phyloP scores from a whole-genome alignment of 2,329 filamentous ascomycete genomes.

The Tympanopsis confertula region DNA sequence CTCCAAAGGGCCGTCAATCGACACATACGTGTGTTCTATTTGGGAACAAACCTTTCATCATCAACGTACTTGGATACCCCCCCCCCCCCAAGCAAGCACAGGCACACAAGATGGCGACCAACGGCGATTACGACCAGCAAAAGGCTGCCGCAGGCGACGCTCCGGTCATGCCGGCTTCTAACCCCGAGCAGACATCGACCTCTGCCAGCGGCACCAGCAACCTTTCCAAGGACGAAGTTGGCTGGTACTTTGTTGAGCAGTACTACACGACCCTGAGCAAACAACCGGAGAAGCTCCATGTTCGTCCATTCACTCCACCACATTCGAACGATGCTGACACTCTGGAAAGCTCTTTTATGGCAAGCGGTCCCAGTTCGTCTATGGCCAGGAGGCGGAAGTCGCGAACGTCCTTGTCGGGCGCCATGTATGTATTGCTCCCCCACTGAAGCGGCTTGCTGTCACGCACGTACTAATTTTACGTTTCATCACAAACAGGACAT shows the following conservation, averaged over 20 bases:
- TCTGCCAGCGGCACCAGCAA: conserved; percentile 27
- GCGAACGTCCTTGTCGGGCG: conserved; percentile 78
- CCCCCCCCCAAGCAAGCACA: too few species aligned
- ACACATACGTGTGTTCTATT: too few species aligned
- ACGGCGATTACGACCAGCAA: not conserved
- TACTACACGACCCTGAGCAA: conserved; percentile 98
- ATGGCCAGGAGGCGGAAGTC: conserved; percentile 80
- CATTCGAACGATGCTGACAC: not conserved
- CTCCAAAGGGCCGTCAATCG: too few species aligned
- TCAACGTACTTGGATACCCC: too few species aligned
- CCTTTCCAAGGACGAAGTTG: conserved; percentile 80
- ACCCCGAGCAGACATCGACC: conserved; percentile 7
- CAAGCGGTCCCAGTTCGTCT: conserved; percentile 90
- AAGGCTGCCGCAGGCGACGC: not conserved
- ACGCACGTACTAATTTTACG: not conserved
- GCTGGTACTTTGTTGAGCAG: conserved; percentile 98
- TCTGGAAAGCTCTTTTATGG: conserved; percentile 71
- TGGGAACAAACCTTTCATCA: too few species aligned
- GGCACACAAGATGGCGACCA: not conserved
- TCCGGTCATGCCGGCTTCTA: not conserved
- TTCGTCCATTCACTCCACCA: conserved; percentile 23
- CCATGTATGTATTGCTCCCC: conserved; percentile 45
- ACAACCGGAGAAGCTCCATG: conserved; percentile 81
- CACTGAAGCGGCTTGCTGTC: not conserved
- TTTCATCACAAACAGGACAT: conserved; percentile 53